Percentiles rank a stretch among this genome's conserved stretches.
These are phyloP conservation scores for Penicillium concentricum DNA, from an alignment of 2,329 filamentous ascomycete genomes.

Conservation along the genomic window DNA sequence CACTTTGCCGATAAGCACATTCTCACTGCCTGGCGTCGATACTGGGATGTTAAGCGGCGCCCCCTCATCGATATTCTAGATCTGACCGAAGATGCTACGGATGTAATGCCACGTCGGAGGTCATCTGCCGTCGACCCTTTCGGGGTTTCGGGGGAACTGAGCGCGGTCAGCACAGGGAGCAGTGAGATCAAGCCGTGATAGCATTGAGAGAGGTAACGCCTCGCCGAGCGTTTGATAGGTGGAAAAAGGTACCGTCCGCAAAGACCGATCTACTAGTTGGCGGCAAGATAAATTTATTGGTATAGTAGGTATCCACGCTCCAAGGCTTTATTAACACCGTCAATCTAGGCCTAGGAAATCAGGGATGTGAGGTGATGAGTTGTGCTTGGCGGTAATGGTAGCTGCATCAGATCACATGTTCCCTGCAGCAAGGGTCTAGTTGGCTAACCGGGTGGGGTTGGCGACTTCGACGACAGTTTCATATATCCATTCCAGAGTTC, in stretches of 20 bases:
- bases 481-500: conserved; percentile 12
- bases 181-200: conserved; percentile 16
- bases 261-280: background rate
- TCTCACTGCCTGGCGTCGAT: conserved; percentile 9
- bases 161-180: conserved; percentile 13
- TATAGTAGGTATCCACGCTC: conserved; percentile 21
- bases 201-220: conserved; percentile 21
- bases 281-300: conserved; percentile 15
- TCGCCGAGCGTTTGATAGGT: conserved; percentile 12
- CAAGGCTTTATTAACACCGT: conserved; percentile 15
- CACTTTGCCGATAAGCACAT: conserved; percentile 14
- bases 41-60: background rate
- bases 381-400: background rate
- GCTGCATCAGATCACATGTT: background rate
- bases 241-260: conserved; percentile 18
- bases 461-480: background rate
- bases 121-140: conserved; percentile 8
- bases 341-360: conserved; percentile 21
- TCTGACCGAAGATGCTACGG: conserved; percentile 10
- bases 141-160: conserved; percentile 9
- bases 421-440: conserved; percentile 4
- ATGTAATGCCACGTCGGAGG: conserved; percentile 23
- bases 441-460: background rate
- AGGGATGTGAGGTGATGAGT: conserved; percentile 6
- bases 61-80: conserved; percentile 3